A percentile compares a stretch with the other conserved stretches of the same genome.
phyloP scores from a whole-genome alignment of 495 filamentous ascomycete species.

The Penicillium cinerascens region DNA sequence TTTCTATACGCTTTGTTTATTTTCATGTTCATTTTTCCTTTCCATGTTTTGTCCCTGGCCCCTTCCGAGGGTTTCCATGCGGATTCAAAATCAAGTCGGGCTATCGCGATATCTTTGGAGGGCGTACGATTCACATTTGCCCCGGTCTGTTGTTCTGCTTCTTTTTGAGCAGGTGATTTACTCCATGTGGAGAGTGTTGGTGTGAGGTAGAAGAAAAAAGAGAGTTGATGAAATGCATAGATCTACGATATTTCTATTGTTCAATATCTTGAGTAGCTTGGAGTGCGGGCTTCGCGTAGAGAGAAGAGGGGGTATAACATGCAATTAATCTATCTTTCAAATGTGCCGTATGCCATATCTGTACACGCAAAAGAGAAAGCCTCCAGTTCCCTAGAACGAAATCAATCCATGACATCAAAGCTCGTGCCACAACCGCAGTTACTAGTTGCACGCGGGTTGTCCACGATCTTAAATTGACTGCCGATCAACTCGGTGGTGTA shows the following conservation, averaged over 20 bases:
- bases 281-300: background rate
- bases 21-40: slow-evolving; percentile 23
- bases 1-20: slow-evolving; percentile 20
- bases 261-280: background rate
- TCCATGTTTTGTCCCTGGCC: slow-evolving; percentile 17
- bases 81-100: slow-evolving; percentile 31
- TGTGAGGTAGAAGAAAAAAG: slow-evolving; percentile 27
- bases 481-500: slow-evolving; percentile 97
- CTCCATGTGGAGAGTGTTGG: slow-evolving; percentile 13
- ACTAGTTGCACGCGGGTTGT: slow-evolving; percentile 85
- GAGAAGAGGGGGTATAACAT: slow-evolving; percentile 29
- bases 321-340: slow-evolving; percentile 23
- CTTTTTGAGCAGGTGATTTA: slow-evolving; percentile 12
- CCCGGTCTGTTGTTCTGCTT: slow-evolving; percentile 23
- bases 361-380: slow-evolving; percentile 15
- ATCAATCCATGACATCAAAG: slow-evolving; percentile 79
- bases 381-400: background rate
- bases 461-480: slow-evolving; percentile 94
- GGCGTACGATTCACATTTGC: slow-evolving; percentile 26
- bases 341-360: slow-evolving; percentile 16
- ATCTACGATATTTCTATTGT: slow-evolving; percentile 19
- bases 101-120: slow-evolving; percentile 32
- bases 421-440: slow-evolving; percentile 98
- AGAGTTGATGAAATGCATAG: slow-evolving; percentile 34
- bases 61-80: slow-evolving; percentile 10